phyloP scores from a whole-genome alignment of 768 basidiomycete genomes.

The Trametes punicea region DNA sequence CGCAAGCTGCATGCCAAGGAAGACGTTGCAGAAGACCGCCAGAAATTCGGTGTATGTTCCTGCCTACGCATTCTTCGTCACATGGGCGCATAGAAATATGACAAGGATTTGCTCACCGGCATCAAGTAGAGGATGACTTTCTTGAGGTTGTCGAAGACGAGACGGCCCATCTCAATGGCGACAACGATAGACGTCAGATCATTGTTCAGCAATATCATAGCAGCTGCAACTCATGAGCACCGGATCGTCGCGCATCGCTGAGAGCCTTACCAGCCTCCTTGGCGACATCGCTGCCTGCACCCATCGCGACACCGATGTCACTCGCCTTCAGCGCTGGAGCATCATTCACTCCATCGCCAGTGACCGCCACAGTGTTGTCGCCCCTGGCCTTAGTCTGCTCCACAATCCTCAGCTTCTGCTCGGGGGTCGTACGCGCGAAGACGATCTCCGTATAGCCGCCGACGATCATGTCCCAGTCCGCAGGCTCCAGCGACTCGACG shows the following conservation, averaged over 20 bases:
- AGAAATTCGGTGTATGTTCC: conserved; percentile 60
- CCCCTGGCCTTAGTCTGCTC: conserved; percentile 49
- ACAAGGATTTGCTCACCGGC: too few species aligned
- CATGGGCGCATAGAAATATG: too few species aligned
- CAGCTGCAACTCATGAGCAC: conserved; percentile 32
- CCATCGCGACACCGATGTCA: conserved; percentile 62
- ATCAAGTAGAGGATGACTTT: conserved; percentile 54
- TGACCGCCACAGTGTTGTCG: conserved; percentile 59
- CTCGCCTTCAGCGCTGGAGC: conserved; percentile 56
- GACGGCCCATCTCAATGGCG: conserved; percentile 62
- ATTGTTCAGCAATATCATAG: conserved; percentile 61
- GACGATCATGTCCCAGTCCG: conserved; percentile 40
- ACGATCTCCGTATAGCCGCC: conserved; percentile 48
- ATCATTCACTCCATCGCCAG: conserved; percentile 66
- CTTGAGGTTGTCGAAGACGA: conserved; percentile 63
- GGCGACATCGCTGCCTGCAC: conserved; percentile 49
- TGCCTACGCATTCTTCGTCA: conserved; percentile 28
- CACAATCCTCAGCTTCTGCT: conserved; percentile 65
- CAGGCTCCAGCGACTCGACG: conserved; percentile 33
- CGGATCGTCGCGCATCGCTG: too few species aligned
- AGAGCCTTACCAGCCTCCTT: conserved; percentile 46
- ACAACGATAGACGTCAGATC: conserved; percentile 64
- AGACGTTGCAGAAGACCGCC: conserved; percentile 51
- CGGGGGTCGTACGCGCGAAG: conserved; percentile 60
- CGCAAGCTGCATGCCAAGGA: conserved; percentile 57